Evolutionary conservation across 2,329 filamentous ascomycete genomes (phyloP), one percentile per base, ranked within the genome.

Genomic region (Lasiodiplodia theobromae): DNA sequence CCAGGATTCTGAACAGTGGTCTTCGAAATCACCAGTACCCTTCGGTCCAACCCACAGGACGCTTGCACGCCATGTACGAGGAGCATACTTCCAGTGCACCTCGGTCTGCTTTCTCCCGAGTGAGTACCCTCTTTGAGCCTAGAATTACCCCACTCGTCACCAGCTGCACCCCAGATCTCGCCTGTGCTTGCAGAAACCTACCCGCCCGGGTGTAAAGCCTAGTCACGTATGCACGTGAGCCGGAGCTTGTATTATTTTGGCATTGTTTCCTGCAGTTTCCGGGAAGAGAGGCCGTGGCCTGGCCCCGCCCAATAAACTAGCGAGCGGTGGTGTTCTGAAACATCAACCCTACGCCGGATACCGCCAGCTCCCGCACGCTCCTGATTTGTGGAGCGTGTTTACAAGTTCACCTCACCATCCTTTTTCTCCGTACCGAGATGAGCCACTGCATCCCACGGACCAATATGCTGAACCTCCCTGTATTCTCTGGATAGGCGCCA

Each of bases 361-460:
- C 44, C 47, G 60, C 31, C 47, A 23, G 28, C 51, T 64, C 14
- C 60, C 60, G 60, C 60, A 18, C 51, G 47, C 60, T 10, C 60
- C 60, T 53, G 60, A 51, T 64, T 64, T 37, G 60, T 47, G 47
- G 47, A 52, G 47, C 47, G 8, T 23, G 47, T 64, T 64, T 52
- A 64, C 44, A 64, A 44, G 18, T 52, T 21, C 60, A 52, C 47
- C 23, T 25, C 25, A 14, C 16, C 60, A 25, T 64, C 60, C 60
- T 52, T 64, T 64, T 64, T 64, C 47, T 64, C 60, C 60, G 60
- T 64, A 38, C 60, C 60, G 60, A 64, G 25, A 64, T 64, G 60
- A 64, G 31, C 31, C 60, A 40, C 44, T 64, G 44, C 51, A 37
- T 64, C 47, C 38, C 60, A 64, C 60, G 60, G 60, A 21, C 60